Conservation (phyloP, 805 yeast species). For the Cyberlindnera galapagoensis region DNA sequence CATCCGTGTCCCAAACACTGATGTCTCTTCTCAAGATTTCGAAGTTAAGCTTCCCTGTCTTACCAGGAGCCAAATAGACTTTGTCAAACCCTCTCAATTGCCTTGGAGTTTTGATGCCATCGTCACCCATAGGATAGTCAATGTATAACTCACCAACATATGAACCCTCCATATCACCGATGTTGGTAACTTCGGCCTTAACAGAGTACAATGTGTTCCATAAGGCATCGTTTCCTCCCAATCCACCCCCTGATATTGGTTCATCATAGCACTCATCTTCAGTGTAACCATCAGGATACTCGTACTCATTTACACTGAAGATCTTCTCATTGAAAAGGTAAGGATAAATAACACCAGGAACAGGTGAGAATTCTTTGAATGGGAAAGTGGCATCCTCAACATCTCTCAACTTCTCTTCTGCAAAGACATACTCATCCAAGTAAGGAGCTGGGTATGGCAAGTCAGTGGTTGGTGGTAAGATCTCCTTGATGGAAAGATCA, state of each 20-base stretch:
- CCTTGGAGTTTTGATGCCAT: conserved; percentile 43
- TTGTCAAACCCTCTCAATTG: conserved; percentile 54
- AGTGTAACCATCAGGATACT: conserved; percentile 32
- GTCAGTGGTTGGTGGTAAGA: conserved; percentile 37
- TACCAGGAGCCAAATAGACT: conserved; percentile 38
- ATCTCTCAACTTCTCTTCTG: conserved; percentile 43
- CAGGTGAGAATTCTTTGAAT: conserved; percentile 43
- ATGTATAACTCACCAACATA: conserved; percentile 11
- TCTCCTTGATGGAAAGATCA: conserved; percentile 34
- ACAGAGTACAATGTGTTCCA: conserved; percentile 38
- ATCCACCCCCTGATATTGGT: conserved; percentile 38
- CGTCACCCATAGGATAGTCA: conserved; percentile 10
- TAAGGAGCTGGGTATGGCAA: conserved; percentile 41
- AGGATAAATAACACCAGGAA: conserved; percentile 53
- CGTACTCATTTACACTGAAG: conserved; percentile 24
- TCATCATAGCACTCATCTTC: conserved; percentile 25
- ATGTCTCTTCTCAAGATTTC: conserved; percentile 46
- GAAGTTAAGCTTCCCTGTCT: conserved; percentile 32
- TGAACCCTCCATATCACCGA: conserved; percentile 9
- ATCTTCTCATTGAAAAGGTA: conserved; percentile 33
- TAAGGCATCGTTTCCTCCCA: conserved; percentile 55
- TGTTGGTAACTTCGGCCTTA: conserved; percentile 9
- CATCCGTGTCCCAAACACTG: conserved; percentile 47
- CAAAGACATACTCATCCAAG: conserved; percentile 33
- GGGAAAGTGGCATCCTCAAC: conserved; percentile 51